Evolutionary conservation across 2,329 filamentous ascomycete species (phyloP).

Genomic region (Cadophora sp.): DNA sequence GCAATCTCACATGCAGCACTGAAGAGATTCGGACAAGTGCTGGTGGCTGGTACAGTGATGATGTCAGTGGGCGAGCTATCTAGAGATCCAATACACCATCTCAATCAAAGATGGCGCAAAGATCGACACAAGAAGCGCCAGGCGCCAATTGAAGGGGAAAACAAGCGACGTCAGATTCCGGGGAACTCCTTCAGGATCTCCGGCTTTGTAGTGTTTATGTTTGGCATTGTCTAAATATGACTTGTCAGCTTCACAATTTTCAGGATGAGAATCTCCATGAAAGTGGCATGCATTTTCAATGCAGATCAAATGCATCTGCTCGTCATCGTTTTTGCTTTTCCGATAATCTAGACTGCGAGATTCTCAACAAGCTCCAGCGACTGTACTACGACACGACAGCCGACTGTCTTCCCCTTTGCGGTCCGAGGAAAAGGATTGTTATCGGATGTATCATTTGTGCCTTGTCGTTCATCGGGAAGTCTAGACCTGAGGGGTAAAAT

Average conservation of each 20-base stretch:
- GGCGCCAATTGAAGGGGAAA: not conserved
- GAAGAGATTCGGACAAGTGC: not conserved
- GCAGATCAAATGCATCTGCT: not conserved
- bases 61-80: not conserved
- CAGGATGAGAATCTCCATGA: not conserved
- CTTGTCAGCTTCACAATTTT: not conserved
- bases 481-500: not conserved
- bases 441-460: not conserved
- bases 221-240: not conserved
- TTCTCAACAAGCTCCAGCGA: not conserved
- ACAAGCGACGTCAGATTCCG: not conserved
- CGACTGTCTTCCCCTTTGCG: not conserved
- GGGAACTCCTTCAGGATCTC: not conserved
- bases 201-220: not conserved
- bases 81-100: not conserved
- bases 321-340: not conserved
- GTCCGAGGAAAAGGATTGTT: not conserved
- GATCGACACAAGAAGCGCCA: not conserved
- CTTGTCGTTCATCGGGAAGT: not conserved
- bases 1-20: not conserved
- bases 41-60: not conserved
- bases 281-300: not conserved
- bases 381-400: not conserved
- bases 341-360: not conserved
- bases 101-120: not conserved